Conservation (phyloP, 805 yeast species). For the Lipomyces sp. region DNA sequence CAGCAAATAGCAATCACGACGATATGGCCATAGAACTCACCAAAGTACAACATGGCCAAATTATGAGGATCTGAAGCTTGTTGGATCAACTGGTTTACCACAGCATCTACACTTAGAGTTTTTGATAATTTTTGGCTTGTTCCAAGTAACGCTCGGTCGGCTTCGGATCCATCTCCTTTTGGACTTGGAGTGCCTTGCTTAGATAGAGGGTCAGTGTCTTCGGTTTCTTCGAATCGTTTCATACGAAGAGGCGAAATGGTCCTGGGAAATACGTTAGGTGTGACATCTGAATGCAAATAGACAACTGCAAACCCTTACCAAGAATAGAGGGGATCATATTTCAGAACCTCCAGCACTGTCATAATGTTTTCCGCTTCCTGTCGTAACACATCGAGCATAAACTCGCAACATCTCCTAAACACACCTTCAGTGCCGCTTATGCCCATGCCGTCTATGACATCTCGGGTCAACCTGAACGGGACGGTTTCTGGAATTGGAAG, state of each 20-base stretch:
- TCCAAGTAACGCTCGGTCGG: slow-evolving; percentile 73
- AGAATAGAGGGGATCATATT: slow-evolving; percentile 90
- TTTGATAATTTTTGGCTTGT: slow-evolving; percentile 75
- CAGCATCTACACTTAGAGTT: slow-evolving; percentile 80
- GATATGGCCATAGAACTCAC: slow-evolving; percentile 56
- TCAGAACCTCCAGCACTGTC: slow-evolving; percentile 80
- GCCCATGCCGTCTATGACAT: slow-evolving; percentile 92
- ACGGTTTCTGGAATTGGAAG: slow-evolving; percentile 90
- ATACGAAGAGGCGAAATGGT: slow-evolving; percentile 69
- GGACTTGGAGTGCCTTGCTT: slow-evolving; percentile 39
- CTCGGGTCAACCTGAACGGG: slow-evolving; percentile 89
- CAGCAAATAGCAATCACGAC: neutral
- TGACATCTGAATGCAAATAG: neutral
- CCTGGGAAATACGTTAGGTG: slow-evolving; percentile 30
- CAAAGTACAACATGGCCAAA: slow-evolving; percentile 74
- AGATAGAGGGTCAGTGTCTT: slow-evolving; percentile 12
- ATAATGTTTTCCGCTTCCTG: slow-evolving; percentile 68
- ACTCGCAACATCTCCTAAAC: slow-evolving; percentile 73
- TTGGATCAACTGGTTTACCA: slow-evolving; percentile 75
- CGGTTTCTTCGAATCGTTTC: slow-evolving; percentile 24
- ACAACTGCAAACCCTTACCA: slow-evolving; percentile 54
- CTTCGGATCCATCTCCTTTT: slow-evolving; percentile 62
- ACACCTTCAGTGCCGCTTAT: slow-evolving; percentile 80
- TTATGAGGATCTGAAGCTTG: slow-evolving; percentile 73
- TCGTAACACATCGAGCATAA: slow-evolving; percentile 69